These are phyloP conservation scores for Colletotrichum horii DNA, from an alignment of 2,329 filamentous ascomycete species.

Conservation along the genomic window DNA sequence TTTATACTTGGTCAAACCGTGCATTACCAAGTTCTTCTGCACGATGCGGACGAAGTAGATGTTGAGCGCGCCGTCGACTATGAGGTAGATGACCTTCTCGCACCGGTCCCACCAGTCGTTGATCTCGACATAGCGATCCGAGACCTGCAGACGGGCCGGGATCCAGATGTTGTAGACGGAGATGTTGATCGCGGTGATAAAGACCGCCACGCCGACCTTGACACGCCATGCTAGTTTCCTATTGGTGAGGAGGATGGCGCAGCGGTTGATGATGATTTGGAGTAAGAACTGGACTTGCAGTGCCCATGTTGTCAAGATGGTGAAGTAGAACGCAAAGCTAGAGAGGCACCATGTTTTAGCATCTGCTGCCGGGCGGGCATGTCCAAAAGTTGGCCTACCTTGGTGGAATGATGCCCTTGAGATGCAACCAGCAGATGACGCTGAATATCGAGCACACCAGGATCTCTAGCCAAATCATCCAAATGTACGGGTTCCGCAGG, in stretches of 20 bases:
- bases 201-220: conserved; percentile 47
- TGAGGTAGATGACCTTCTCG: conserved; percentile 55
- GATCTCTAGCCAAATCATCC: conserved; percentile 54
- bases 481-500: conserved; percentile 45
- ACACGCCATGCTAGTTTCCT: conserved; percentile 38
- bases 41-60: conserved; percentile 49
- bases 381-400: neutral
- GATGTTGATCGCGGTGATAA: conserved; percentile 57
- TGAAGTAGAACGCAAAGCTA: conserved; percentile 22
- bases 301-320: conserved; percentile 39
- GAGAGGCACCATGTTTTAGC: neutral
- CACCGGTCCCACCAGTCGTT: conserved; percentile 58
- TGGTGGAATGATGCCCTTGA: conserved; percentile 22
- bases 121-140: conserved; percentile 42
- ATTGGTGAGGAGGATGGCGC: conserved; percentile 49
- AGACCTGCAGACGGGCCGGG: conserved; percentile 51
- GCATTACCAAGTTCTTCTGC: conserved; percentile 17
- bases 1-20: conserved; percentile 49
- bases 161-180: conserved; percentile 61
- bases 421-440: conserved; percentile 34
- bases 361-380: neutral
- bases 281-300: conserved; percentile 52
- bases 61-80: conserved; percentile 54
- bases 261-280: conserved; percentile 61
- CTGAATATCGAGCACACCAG: conserved; percentile 45